A percentile compares a stretch with the other conserved stretches of the same genome.
phyloP scores from a whole-genome alignment of 257 asterid species.

The Salvia splendens region DNA sequence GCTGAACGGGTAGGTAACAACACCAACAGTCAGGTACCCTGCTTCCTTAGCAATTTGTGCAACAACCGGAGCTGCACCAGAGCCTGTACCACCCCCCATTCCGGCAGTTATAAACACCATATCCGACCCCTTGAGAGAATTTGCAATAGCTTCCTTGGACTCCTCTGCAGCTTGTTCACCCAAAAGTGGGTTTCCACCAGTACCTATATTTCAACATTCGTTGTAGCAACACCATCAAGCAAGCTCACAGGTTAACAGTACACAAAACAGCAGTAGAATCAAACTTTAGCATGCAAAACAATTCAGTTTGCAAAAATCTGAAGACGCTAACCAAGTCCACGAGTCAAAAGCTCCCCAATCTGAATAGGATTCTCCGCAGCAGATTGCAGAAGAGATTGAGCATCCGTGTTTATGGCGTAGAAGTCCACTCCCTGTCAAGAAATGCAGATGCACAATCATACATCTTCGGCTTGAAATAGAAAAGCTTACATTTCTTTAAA shows the following conservation, averaged over 20 bases:
- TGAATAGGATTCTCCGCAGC: constrained; percentile 89
- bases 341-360: constrained; percentile 97
- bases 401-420: constrained; percentile 92
- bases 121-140: constrained; percentile 91
- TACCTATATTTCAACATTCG: constrained; percentile 54
- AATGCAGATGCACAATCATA: constrained; percentile 16
- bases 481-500: not conserved
- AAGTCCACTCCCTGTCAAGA: constrained; percentile 88
- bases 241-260: constrained; percentile 2
- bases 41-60: constrained; percentile 94
- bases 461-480: not conserved
- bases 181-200: constrained; percentile 92
- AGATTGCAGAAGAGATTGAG: constrained; percentile 90
- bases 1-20: constrained; percentile 94
- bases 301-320: constrained; percentile 3
- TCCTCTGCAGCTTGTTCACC: constrained; percentile 99
- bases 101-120: constrained; percentile 99
- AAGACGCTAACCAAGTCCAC: constrained; percentile 84
- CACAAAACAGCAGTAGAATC: constrained; percentile 2
- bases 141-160: constrained; percentile 87
- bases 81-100: constrained; percentile 99
- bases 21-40: constrained; percentile 97
- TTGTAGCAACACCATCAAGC: constrained; percentile 12
- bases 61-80: constrained; percentile 99
- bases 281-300: constrained; percentile 15